phyloP scores from a whole-genome alignment of 2,329 filamentous ascomycete species.

The Colletotrichum aenigma region DNA sequence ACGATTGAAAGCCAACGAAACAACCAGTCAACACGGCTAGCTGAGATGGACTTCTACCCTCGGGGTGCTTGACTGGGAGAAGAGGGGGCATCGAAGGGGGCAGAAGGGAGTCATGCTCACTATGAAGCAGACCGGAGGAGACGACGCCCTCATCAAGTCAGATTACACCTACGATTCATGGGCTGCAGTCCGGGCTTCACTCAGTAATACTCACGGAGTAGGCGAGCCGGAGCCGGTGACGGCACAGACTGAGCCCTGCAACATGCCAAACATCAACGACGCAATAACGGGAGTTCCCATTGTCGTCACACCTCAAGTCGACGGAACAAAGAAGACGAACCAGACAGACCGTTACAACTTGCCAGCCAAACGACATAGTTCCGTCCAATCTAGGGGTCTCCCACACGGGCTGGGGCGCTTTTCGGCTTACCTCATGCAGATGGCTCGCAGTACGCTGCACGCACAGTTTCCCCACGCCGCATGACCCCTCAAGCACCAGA shows the following conservation, averaged over 20 bases:
- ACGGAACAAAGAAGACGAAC: neutral
- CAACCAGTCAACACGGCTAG: neutral
- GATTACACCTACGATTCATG: neutral
- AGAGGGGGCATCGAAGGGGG: neutral
- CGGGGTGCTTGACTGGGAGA: neutral
- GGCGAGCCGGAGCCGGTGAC: neutral
- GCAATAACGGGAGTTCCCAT: neutral
- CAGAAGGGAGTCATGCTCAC: neutral
- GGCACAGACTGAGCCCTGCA: neutral
- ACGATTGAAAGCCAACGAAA: neutral
- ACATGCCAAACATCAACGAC: neutral
- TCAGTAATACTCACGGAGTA: neutral
- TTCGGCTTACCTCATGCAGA: neutral
- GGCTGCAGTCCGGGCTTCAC: neutral
- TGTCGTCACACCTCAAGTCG: neutral
- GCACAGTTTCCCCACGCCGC: neutral
- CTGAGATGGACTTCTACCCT: neutral
- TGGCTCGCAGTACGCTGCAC: neutral
- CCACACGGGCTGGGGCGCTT: neutral
- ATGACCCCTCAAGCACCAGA: neutral
- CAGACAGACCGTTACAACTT: neutral
- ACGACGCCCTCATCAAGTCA: neutral
- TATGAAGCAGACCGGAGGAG: neutral
- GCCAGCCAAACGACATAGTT: neutral
- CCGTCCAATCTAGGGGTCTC: neutral